phyloP scores from a whole-genome alignment of 495 filamentous ascomycete species.

The Neurospora cerealis region DNA sequence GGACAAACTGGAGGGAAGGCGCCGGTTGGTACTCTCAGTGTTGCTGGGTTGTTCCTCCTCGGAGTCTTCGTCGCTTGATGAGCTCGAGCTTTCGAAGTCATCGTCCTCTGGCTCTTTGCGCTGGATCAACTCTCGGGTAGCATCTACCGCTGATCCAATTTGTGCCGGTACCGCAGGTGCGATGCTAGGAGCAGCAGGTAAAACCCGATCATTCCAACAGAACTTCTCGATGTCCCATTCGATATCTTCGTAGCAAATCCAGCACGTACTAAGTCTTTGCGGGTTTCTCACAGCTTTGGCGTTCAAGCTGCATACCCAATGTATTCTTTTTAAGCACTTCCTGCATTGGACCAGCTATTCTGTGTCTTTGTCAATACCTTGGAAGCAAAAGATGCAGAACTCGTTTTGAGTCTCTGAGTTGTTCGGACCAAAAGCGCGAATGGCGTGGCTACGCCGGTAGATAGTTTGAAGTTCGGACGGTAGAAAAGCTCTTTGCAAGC shows the following conservation, averaged over 20 bases:
- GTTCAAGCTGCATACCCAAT: too few species aligned
- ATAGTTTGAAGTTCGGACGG: background rate
- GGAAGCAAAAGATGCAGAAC: background rate
- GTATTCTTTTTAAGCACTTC: too few species aligned
- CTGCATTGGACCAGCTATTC: too few species aligned
- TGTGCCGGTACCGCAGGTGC: background rate
- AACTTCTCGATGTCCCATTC: background rate
- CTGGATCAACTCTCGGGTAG: background rate
- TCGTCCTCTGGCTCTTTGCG: background rate
- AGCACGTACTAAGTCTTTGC: too few species aligned
- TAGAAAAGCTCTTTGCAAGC: background rate
- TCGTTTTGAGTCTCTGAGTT: background rate
- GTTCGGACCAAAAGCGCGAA: fast-evolving
- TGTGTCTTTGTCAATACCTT: too few species aligned
- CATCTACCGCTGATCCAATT: fast-evolving
- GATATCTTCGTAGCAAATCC: background rate
- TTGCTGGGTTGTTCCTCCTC: background rate
- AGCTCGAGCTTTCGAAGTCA: background rate
- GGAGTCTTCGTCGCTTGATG: background rate
- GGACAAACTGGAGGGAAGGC: background rate
- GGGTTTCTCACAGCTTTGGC: too few species aligned
- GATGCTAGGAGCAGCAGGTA: background rate
- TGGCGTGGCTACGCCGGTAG: background rate
- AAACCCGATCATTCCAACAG: background rate
- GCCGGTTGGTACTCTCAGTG: background rate